These are phyloP conservation scores for Metschnikowia bowlesiae DNA, from an alignment of 805 yeast genomes.

Conservation along the genomic window DNA sequence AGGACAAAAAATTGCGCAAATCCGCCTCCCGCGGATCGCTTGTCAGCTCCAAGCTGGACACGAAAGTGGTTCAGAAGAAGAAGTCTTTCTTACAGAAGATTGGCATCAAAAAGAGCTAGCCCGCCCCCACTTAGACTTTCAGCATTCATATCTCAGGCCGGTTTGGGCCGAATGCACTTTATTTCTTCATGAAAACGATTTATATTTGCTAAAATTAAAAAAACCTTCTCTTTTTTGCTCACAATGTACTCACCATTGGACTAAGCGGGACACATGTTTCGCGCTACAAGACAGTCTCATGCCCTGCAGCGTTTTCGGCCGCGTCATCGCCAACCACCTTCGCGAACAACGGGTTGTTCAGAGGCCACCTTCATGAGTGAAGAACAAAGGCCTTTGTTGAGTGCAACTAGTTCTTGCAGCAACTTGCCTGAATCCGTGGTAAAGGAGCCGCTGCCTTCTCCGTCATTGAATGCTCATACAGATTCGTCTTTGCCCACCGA, in stretches of 20 bases:
- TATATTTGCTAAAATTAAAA: not conserved
- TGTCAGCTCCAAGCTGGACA: conserved; percentile 7
- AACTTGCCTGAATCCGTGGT: not conserved
- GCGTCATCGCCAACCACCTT: not conserved
- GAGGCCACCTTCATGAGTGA: not conserved
- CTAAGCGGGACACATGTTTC: too few species aligned
- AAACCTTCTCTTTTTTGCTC: not conserved
- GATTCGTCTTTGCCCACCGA: not conserved
- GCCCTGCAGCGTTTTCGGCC: not conserved
- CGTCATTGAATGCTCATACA: not conserved
- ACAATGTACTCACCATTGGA: not conserved
- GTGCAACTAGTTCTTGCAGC: not conserved
- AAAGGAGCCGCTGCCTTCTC: not conserved
- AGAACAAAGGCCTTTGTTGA: not conserved
- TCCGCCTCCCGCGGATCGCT: conserved; percentile 12
- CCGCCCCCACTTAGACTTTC: not conserved
- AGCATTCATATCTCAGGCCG: not conserved
- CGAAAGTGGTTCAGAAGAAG: conserved; percentile 12
- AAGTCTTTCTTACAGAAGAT: conserved; percentile 22
- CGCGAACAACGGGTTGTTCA: not conserved
- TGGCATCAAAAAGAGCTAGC: conserved; percentile 21
- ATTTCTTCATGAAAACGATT: not conserved
- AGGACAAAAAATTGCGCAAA: conserved; percentile 13
- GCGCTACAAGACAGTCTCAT: too few species aligned
- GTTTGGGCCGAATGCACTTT: not conserved